A percentile compares a stretch with the other conserved stretches of the same genome.
phyloP scores from a whole-genome alignment of 257 asterid genomes.

The Solanum virginianum region DNA sequence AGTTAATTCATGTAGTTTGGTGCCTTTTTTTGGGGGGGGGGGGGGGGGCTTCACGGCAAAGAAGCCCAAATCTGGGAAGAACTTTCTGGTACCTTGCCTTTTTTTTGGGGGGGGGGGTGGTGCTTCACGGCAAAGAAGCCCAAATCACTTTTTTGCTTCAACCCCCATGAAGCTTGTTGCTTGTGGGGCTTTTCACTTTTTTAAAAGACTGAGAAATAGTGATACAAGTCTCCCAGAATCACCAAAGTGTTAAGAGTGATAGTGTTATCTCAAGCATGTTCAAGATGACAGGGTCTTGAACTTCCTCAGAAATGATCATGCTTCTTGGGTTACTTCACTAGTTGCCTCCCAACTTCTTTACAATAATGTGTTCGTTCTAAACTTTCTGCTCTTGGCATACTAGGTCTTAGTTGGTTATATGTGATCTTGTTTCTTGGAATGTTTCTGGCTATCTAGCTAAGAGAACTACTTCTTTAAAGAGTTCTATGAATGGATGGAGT shows the following conservation, averaged over 20 bases:
- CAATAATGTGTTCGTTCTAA: background rate
- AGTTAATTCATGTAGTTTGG: background rate
- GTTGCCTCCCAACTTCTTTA: background rate
- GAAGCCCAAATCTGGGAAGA: background rate
- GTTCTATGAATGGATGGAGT: background rate
- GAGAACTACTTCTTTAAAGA: background rate
- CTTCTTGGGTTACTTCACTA: background rate
- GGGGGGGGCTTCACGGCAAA: background rate
- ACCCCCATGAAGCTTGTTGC: background rate
- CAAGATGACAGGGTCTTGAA: background rate
- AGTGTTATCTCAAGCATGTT: background rate
- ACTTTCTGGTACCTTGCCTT: no score
- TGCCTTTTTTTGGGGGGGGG: no score
- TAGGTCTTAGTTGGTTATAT: background rate
- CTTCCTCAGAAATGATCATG: background rate
- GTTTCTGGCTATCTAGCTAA: background rate
- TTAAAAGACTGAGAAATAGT: background rate
- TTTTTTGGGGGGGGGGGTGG: no score
- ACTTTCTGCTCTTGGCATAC: background rate
- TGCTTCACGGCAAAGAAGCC: background rate
- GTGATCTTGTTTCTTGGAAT: background rate
- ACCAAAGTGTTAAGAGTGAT: background rate
- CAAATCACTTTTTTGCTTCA: background rate
- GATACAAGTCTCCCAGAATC: background rate
- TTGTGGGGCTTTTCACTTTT: background rate